These are phyloP conservation scores for Kwoniella shandongensis DNA, from an alignment of 768 basidiomycete genomes.

Conservation along the genomic window DNA sequence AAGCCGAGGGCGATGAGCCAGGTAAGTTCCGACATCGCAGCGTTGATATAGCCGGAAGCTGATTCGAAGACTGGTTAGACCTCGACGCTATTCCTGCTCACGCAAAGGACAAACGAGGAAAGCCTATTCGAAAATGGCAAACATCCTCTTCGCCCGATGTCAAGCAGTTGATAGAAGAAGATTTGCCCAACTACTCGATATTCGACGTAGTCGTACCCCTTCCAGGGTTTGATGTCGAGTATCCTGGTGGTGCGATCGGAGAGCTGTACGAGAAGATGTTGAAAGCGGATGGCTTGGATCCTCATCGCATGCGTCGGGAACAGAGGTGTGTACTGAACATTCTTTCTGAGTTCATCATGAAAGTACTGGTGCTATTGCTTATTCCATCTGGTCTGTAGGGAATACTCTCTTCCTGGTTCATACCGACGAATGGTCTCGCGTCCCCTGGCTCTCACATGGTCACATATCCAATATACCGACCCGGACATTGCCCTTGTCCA, in stretches of 20 bases:
- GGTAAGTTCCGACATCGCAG: conserved; percentile 3
- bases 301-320: conserved; percentile 75
- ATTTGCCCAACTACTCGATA: conserved; percentile 74
- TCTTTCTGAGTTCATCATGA: too few relatives aligned
- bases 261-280: conserved; percentile 81
- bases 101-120: conserved; percentile 16
- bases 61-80: neutral
- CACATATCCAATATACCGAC: conserved; percentile 81
- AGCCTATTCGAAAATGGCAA: conserved; percentile 38
- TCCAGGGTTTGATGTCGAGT: conserved; percentile 90
- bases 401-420: conserved; percentile 87
- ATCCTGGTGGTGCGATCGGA: conserved; percentile 83
- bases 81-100: conserved; percentile 17
- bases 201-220: conserved; percentile 98
- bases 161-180: conserved; percentile 73
- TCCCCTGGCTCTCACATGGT: conserved; percentile 79
- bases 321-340: conserved; percentile 67
- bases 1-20: conserved; percentile 42
- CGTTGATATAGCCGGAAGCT: too few relatives aligned
- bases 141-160: conserved; percentile 59
- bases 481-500: conserved; percentile 89
- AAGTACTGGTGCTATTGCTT: too few relatives aligned
- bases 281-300: conserved; percentile 80
- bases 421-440: conserved; percentile 88
- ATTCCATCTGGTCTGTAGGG: too few relatives aligned